Evolutionary conservation across 164 flowering plant species (phyloP).

Genomic region (Annona cherimola): DNA sequence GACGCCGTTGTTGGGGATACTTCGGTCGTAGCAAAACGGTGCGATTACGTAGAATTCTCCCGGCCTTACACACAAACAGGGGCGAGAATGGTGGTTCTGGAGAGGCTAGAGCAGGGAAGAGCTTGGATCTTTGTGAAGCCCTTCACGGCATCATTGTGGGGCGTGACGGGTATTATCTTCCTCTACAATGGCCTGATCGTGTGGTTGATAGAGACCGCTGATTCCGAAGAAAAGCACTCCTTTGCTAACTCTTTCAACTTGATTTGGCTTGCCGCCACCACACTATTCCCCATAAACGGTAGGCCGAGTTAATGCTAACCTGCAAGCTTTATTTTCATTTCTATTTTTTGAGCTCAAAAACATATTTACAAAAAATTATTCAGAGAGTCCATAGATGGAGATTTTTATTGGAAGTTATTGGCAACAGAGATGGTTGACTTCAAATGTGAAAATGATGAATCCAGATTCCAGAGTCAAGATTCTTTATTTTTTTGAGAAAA

Average conservation of each 20-base stretch:
- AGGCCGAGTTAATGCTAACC: neutral
- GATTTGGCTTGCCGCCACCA: slow-evolving; percentile 26
- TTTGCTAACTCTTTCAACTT: slow-evolving; percentile 13
- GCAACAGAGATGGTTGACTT: too few species aligned
- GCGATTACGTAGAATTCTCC: slow-evolving; percentile 33
- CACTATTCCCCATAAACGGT: slow-evolving; percentile 32
- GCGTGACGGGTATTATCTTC: slow-evolving; percentile 5
- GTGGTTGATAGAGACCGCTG: slow-evolving; percentile 32
- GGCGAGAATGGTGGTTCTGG: slow-evolving; percentile 11
- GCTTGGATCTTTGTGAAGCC: slow-evolving; percentile 21
- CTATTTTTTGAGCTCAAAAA: neutral
- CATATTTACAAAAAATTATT: too few species aligned
- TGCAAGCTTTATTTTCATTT: neutral
- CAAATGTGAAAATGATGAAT: too few species aligned
- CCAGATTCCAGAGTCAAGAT: too few species aligned
- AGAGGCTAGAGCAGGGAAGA: neutral
- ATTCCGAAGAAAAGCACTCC: slow-evolving; percentile 18
- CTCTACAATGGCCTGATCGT: slow-evolving; percentile 28
- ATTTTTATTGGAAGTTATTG: too few species aligned
- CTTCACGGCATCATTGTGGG: slow-evolving; percentile 29
- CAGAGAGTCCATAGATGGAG: too few species aligned
- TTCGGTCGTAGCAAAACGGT: neutral
- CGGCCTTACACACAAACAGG: slow-evolving; percentile 30
- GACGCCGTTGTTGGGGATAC: slow-evolving; percentile 39
- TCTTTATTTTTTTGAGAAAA: too few species aligned